Conservation (phyloP, 1,284 basidiomycete species). For the Lignosus rhinocerotis region DNA sequence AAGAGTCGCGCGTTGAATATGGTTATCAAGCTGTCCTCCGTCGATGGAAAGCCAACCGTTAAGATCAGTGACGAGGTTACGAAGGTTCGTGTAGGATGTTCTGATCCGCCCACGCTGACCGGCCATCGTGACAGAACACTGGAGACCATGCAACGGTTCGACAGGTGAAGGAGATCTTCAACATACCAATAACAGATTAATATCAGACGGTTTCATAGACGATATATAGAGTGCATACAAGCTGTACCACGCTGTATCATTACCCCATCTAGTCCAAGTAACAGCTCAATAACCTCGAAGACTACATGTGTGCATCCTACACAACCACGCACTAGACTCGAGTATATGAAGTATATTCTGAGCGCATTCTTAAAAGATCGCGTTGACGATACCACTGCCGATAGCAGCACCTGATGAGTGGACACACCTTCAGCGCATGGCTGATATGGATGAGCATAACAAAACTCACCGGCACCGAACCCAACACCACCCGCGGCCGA, state of each 20-base stretch:
- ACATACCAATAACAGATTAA: conserved; percentile 20
- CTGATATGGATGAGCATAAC: background rate
- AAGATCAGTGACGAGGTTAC: conserved; percentile 91
- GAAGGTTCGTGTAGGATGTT: conserved; percentile 58
- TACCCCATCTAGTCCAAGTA: background rate
- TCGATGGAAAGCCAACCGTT: conserved; percentile 76
- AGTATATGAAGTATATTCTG: background rate
- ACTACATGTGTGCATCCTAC: conserved; percentile 6
- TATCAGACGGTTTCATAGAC: conserved; percentile 6
- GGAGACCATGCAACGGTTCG: conserved; percentile 44
- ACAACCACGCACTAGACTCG: conserved; percentile 2
- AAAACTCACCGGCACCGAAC: conserved; percentile 56
- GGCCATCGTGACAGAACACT: conserved; percentile 40
- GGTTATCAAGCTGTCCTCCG: conserved; percentile 85
- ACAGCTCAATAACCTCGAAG: background rate
- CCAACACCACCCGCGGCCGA: conserved; percentile 72
- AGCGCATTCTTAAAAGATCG: conserved; percentile 38
- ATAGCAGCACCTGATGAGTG: conserved; percentile 38
- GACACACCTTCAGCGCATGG: conserved; percentile 8
- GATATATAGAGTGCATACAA: background rate
- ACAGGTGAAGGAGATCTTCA: conserved; percentile 45
- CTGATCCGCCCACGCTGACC: background rate
- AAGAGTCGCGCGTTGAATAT: conserved; percentile 87
- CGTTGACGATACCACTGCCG: conserved; percentile 40
- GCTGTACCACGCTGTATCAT: background rate